phyloP scores from a whole-genome alignment of 2,329 filamentous ascomycete species.

The Cytospora leucostoma region DNA sequence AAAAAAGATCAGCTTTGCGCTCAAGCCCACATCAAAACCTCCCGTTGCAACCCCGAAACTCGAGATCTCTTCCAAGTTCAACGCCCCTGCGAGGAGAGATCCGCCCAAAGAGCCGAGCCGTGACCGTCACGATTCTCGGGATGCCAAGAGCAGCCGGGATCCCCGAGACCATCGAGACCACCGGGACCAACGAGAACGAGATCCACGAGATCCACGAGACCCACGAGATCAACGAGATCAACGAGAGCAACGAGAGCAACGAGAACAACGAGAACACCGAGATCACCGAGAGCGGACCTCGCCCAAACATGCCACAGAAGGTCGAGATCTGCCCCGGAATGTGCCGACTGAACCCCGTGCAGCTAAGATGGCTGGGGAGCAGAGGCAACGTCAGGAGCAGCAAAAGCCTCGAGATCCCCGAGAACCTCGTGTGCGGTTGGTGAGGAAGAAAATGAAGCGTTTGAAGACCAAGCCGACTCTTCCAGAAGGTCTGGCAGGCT shows the following conservation, averaged over 20 bases:
- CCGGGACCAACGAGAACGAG: constrained; percentile 10
- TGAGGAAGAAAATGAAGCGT: constrained; percentile 69
- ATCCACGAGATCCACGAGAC: constrained; percentile 42
- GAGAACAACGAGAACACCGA: constrained; percentile 39
- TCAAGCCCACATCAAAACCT: constrained; percentile 72
- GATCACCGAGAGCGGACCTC: constrained; percentile 32
- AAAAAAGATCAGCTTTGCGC: constrained; percentile 88
- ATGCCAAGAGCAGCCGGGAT: constrained; percentile 23
- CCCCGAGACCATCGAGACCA: constrained; percentile 11
- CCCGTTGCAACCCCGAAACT: constrained; percentile 60
- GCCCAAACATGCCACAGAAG: constrained; percentile 27
- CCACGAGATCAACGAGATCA: constrained; percentile 36
- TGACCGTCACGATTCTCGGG: constrained; percentile 20
- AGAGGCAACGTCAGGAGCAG: constrained; percentile 29
- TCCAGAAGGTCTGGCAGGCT: constrained; percentile 69
- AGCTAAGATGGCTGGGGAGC: constrained; percentile 27
- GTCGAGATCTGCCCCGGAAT: constrained; percentile 45
- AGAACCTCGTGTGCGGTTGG: constrained; percentile 56
- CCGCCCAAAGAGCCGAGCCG: constrained; percentile 44
- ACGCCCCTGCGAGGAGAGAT: constrained; percentile 47
- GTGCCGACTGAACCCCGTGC: constrained; percentile 56
- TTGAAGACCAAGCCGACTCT: constrained; percentile 72
- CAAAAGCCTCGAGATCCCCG: constrained; percentile 38
- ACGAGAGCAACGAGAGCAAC: constrained; percentile 8
- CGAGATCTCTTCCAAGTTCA: constrained; percentile 69